Base-by-base conservation (phyloP, 768 basidiomycete species). In the Mycena filopes region DNA sequence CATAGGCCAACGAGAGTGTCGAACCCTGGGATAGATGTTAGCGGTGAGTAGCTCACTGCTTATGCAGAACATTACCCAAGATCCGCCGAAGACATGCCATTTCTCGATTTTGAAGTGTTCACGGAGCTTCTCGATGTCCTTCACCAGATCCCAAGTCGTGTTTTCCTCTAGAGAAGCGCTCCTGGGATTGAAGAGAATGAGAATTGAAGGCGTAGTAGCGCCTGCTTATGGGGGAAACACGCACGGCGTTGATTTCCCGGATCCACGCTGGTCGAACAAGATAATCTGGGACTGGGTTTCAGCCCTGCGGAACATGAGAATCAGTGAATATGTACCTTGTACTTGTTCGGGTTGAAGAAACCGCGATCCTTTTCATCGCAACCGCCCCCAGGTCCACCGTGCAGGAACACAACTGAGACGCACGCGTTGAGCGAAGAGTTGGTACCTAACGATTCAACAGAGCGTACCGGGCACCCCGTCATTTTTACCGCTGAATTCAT, bases 71-170 rank as follows among this genome's bases (percentile, higher is more conserved):
- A 33, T 53, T 69, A 91, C 92, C 95, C 96, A 97, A 51, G 91
- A 94, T 11, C 96, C 96, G 29, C 96, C 96, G 73, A 98, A 98
- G 28, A 98, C 93, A 60, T 96, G 89, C 96, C 95, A 98, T 73
- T 88, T 93, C 21, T 93, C 89, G 60, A 98, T 84, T 43, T 79
- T 79, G 18, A 98, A 84, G 62, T 91, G 85, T 73, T 90, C 82
- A 60, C 96, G 85, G 26, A 97, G 79, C 71, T 81, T 90, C 75
- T 98, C 96, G 12, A 95, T 88, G 73, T 98, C 96, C 67, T 87
- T 91, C 26, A 98, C 94, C 43, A 97, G 87, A 73, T 95, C 91
- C 94, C 93, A 95, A 6, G 96, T 98, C 2, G 95, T 98, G 77
- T 98, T 98, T 54, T 95, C 90, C 69, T 93, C 90, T 2, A 90